Evolutionary conservation across 2,329 filamentous ascomycete species (phyloP), one percentile per base, ranked within the genome.

Genomic region (Ophiosphaerella korrae): DNA sequence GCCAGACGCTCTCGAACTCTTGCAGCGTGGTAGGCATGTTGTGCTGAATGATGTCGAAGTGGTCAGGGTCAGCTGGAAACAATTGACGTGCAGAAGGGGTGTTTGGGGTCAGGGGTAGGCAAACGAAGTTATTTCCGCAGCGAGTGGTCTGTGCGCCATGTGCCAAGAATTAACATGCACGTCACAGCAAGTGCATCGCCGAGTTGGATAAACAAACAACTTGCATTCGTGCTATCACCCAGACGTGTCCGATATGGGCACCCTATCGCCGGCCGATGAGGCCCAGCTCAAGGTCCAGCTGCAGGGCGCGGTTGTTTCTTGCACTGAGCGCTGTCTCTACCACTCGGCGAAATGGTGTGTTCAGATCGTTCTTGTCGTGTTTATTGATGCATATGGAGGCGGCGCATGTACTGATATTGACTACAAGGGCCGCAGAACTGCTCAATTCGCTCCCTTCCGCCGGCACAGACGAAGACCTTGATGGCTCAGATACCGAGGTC

Each of bases 251-350:
- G n/a, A 36, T 29, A 62, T 60, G 57, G 48, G 52, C 40, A 48
- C 58, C 16, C 37, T 81, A 21, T 74, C 77, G 26, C 62, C 58
- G 47, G 71, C 73, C 44, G 77, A 81, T 40, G 69, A 73, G 50
- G 72, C 74, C 43, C 87, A 91, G 68, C 79, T 95, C 53, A 85
- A 88, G 67, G 82, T 82, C 33, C 85, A 90, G 31, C 81, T 97
- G 37, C 90, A 96, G 72, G 88, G 92, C 66, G 91, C 93, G 26
- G 88, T 94, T 3, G 82, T 94, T 21, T 92, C 92, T 70, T 97
- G 92, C 77, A 96, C 92, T 1, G 94, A 99, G 72, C 82, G 94
- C 72, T 96, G 94, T 73, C 83, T 99, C 11, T 97, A 97, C 69
- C 92, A 97, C 67, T 94, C 93, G 6, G 88, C 94, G 24, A 97